Percentiles rank a stretch among this genome's conserved stretches.
Conservation (phyloP, 257 asterid species). For the Echites panduratus region DNA sequence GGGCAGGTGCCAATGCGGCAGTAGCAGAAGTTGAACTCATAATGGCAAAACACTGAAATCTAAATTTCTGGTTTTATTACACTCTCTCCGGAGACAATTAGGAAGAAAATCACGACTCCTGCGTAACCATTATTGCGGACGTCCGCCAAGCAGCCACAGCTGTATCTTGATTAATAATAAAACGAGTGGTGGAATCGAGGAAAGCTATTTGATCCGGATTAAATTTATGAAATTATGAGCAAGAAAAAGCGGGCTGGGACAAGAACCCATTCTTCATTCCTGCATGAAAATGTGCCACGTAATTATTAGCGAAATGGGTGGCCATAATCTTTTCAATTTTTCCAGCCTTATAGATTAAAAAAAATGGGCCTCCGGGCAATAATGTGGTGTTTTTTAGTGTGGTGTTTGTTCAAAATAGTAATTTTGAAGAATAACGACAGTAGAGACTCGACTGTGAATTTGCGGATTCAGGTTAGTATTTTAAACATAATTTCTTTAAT, state of each 20-base stretch:
- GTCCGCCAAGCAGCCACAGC: neutral
- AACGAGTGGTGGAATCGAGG: neutral
- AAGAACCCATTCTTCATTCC: neutral
- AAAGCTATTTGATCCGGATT: neutral
- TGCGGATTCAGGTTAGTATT: no score
- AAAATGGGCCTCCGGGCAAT: neutral
- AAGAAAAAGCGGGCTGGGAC: neutral
- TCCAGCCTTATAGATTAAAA: neutral
- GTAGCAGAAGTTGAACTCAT: conserved; percentile 9
- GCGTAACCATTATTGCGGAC: neutral
- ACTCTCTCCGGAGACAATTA: neutral
- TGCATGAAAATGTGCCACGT: conserved; percentile 1
- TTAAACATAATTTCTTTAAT: no score
- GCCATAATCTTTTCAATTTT: neutral
- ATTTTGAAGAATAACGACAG: no score
- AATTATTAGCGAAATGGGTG: neutral
- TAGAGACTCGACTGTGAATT: no score
- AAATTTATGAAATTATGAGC: neutral
- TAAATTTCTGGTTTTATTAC: neutral
- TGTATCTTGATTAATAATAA: no score
- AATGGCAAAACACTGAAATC: neutral
- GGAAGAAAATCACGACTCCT: neutral
- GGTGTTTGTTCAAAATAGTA: no score
- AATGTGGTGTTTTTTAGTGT: no score
- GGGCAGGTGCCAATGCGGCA: conserved; percentile 11